A percentile compares a stretch with the other conserved stretches of the same genome.
These are phyloP conservation scores for Mycotypha africana DNA, from an alignment of 371 early-diverging fungal species.

Conservation along the genomic window DNA sequence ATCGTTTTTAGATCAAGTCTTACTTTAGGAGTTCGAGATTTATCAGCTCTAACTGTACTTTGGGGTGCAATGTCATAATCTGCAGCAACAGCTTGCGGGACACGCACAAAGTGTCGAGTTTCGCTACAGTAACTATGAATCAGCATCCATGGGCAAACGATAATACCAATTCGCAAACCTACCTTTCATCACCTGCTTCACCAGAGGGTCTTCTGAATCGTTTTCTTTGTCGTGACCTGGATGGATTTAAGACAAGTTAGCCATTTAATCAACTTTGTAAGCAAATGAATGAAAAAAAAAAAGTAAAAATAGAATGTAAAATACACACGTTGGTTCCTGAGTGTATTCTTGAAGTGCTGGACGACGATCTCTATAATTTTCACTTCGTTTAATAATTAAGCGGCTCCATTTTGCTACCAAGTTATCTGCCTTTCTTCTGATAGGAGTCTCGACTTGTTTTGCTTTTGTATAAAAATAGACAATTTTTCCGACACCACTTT, in stretches of 20 bases:
- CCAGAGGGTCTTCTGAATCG: conserved; percentile 19
- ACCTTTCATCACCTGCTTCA: conserved; percentile 24
- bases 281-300: not conserved
- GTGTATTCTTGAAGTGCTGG: conserved; percentile 29
- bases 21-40: conserved; percentile 22
- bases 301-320: not conserved
- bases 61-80: conserved; percentile 49
- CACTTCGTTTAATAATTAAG: conserved; percentile 75
- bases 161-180: conserved; percentile 4
- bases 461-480: conserved; percentile 93
- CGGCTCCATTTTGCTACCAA: conserved; percentile 87
- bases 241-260: conserved; percentile 2
- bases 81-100: conserved; percentile 44
- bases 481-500: conserved; percentile 89
- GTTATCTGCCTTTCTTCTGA: conserved; percentile 76
- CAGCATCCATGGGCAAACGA: too few species aligned
- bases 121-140: too few species aligned
- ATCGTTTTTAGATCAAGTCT: not conserved
- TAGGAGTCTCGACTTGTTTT: conserved; percentile 68
- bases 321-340: conserved; percentile 39
- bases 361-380: conserved; percentile 69
- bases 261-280: not conserved
- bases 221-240: conserved; percentile 25
- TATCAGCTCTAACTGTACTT: conserved; percentile 31
- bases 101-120: conserved; percentile 26